Conservation (phyloP, 2,329 filamentous ascomycete genomes). For the Colletotrichum tabaci region DNA sequence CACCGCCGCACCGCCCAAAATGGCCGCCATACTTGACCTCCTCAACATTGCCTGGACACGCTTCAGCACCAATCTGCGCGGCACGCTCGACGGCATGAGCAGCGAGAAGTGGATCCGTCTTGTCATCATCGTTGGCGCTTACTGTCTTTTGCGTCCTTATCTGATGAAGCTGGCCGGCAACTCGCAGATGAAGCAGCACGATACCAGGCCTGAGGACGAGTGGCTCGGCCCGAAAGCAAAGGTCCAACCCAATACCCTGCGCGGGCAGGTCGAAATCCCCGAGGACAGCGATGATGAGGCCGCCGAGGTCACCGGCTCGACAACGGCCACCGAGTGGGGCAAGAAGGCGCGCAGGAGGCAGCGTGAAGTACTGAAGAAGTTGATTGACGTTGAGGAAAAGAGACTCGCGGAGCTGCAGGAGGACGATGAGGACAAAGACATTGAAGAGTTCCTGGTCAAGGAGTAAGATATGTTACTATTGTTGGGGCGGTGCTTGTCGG, state of each 20-base stretch:
- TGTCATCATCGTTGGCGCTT: slow-evolving; percentile 79
- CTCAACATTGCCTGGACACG: slow-evolving; percentile 29
- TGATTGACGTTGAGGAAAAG: slow-evolving; percentile 76
- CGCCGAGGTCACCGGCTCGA: slow-evolving; percentile 62
- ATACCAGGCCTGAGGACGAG: slow-evolving; percentile 63
- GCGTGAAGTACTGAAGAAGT: slow-evolving; percentile 75
- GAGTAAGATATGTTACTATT: slow-evolving; percentile 2
- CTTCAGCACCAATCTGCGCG: slow-evolving; percentile 61
- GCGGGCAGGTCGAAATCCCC: slow-evolving; percentile 68
- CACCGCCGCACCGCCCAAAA: slow-evolving; percentile 11
- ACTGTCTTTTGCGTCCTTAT: slow-evolving; percentile 81
- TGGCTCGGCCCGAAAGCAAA: slow-evolving; percentile 64
- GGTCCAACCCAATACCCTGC: slow-evolving; percentile 76
- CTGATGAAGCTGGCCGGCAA: slow-evolving; percentile 77
- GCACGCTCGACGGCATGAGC: slow-evolving; percentile 66
- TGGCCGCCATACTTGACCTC: slow-evolving; percentile 35
- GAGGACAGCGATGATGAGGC: slow-evolving; percentile 68
- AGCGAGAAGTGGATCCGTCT: slow-evolving; percentile 76
- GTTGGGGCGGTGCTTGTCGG: slow-evolving; percentile 6
- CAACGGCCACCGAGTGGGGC: slow-evolving; percentile 74
- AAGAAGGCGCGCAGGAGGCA: slow-evolving; percentile 79
- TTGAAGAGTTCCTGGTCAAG: slow-evolving; percentile 75
- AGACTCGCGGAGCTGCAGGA: slow-evolving; percentile 68
- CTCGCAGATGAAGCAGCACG: slow-evolving; percentile 75
- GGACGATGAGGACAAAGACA: slow-evolving; percentile 81